Evolutionary conservation across 805 yeast species (phyloP), one percentile per base, ranked within the genome.

Genomic region (Kurtzmaniella fragi): DNA sequence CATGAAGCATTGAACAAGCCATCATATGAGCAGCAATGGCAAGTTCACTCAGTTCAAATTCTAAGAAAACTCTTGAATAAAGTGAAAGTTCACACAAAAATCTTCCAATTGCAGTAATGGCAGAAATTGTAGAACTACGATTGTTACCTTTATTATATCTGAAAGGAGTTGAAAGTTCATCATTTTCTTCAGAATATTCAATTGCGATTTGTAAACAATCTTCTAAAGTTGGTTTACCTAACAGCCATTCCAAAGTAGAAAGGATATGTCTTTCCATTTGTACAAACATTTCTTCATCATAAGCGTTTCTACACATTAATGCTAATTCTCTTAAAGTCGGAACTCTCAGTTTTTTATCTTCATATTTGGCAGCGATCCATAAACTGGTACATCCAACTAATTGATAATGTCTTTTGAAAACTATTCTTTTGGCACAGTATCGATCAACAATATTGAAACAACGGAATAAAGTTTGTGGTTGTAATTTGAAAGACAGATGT

Each of bases 181-280:
- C 39, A 56, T 50, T 38, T 39, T 59, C 34, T 10, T 36, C 30
- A 16, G 34, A 36, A 15, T 27, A 36, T 52, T 50, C 64, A 37
- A 66, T 70, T 47, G 81, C 59, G 56, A 65, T 45, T 45, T 68
- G 73, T 35, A 68, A 53, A 40, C 78, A 70, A 37, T 76, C 81
- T 52, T 77, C 82, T 37, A 76, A 59, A 38, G 68, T 65, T 3
- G 77, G 73, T 45, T 69, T 73, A 28, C 73, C 68, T 35, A 68
- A 52, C 37, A 56, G 56, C 75, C 75, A 69, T 41, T 67, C 73
- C 52, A 89, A 72, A 4, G 84, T 84, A 46, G 74, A 70, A 54
- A 82, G 67, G 41, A 82, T 78, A 53, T 84, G 91, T 49, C 77
- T 67, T 59, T 84, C 95, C 74, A 69, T 69, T 49, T 69, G 74